Base-by-base conservation (phyloP, 495 filamentous ascomycete species). In the Aspergillus ostianus region DNA sequence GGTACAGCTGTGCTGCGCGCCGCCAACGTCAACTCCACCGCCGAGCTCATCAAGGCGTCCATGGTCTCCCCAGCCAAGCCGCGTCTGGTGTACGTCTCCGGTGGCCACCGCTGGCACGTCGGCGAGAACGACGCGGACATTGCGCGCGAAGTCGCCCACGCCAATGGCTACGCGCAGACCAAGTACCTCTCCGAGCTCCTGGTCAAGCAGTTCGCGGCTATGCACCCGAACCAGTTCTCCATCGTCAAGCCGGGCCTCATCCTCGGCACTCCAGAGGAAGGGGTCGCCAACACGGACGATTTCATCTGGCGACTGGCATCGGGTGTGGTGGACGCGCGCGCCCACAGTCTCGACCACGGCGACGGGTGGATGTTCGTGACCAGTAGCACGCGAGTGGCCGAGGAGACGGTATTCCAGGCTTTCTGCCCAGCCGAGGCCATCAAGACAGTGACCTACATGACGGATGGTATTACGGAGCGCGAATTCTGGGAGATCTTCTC, bases 1-100 rank as follows among this genome's bases (percentile, higher is more conserved):
- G 61, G 58, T 9, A 82, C 80, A 60, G 23, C 61, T 0, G 53
- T 67, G 2, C 65, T 85, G 12, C 65, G 70, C 12, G 20, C 57
- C 0, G 36, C 59, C 47, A 85, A 85, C 50, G 57, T 82, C 9
- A n/a, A 52, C 9, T 71, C 80, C 0, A 82, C 80, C 0, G 51
- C 67, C 17, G 69, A 77, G 13, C 69, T 84, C 2, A 45, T 77
- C 1, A 21, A 50, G 4, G 57, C 60, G 0, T 59, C 60, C 6
- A 41, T 63, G 5, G 30, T 6, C 2, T 57, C 65, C 3, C 53
- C 64, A 0, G 17, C 47, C 20, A 32, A 56, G 1, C 56, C 63
- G 0, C 50, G 62, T 3, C 58, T 72, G n/a, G 57, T 68, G 18
- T 72, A 61, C 44, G 53, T 73, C 5, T 73, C 68, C 23, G 73